Percentiles rank a stretch among this genome's conserved stretches.
Conservation (phyloP, 768 basidiomycete genomes). For the Boletus sp. region DNA sequence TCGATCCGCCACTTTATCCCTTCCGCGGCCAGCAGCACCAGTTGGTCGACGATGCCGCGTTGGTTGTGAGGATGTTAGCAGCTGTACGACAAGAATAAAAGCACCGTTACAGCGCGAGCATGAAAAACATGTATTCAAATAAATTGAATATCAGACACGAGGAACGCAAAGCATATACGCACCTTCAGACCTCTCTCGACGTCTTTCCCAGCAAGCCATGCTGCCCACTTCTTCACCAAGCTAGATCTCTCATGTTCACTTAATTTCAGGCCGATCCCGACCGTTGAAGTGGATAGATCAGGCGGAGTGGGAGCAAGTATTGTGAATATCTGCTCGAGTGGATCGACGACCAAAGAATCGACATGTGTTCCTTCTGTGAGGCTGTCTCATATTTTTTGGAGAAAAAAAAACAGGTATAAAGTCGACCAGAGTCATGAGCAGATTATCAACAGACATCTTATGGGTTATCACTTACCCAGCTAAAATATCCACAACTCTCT, state of each 20-base stretch:
- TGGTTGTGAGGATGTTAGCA: slow-evolving; percentile 21
- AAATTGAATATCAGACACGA: background rate
- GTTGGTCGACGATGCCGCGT: slow-evolving; percentile 20
- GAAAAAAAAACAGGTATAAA: background rate
- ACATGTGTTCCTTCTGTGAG: slow-evolving; percentile 25
- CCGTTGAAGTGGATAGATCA: slow-evolving; percentile 1
- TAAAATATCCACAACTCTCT: slow-evolving; percentile 22
- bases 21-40: slow-evolving; percentile 15
- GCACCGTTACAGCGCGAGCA: background rate
- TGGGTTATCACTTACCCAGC: slow-evolving; percentile 20
- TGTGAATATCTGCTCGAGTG: slow-evolving; percentile 27
- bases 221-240: slow-evolving; percentile 68
- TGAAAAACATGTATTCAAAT: background rate
- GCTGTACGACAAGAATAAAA: slow-evolving; percentile 3
- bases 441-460: background rate
- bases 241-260: slow-evolving; percentile 44
- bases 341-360: slow-evolving; percentile 25
- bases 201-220: slow-evolving; percentile 75
- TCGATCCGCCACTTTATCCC: slow-evolving; percentile 23
- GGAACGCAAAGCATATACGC: slow-evolving; percentile 4
- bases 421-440: background rate
- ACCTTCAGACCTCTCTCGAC: slow-evolving; percentile 72
- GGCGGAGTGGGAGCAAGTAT: slow-evolving; percentile 17
- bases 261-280: slow-evolving; percentile 2
- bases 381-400: slow-evolving; percentile 7